Base-by-base conservation (phyloP, 768 basidiomycete genomes). In the Porpolomopsis calyptriformis region DNA sequence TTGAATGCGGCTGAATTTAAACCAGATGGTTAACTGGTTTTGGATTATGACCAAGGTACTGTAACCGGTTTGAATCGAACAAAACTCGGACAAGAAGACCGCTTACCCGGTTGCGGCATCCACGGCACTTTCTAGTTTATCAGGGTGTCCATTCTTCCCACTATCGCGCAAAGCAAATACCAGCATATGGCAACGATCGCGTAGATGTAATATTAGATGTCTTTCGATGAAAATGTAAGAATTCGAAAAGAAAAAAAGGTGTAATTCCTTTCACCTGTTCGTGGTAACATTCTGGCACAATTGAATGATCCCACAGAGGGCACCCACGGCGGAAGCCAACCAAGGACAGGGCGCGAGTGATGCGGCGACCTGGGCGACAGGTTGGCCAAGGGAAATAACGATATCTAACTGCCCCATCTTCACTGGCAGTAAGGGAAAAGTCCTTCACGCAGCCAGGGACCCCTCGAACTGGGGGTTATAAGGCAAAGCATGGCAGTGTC, bases 301-400 rank as follows among this genome's bases (percentile, higher is more conserved):
- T 41, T 67, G 46, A 18, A 77, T 57, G 34, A 80, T 71, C 25
- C 55, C 60, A 35, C 64, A 66, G 11, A 74, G 52, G 1, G 68
- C 46, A 14, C 68, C 71, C 22, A 71, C 62, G 10, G 66, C 64
- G 10, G 69, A 65, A 6, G 57, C 60, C 11, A 77, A 60, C 40
- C 65, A 74, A 24, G 77, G 77, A 5, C 77, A 59, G 8, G 74
- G 71, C 19, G 66, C 57, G 41, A 74, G 67, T 43, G 71, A 58
- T 18, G 75, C 72, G 14, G 72, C 60, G 2, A 71, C 60, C 53
- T 76, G 71, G 5, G 71, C 70, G 9, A 59, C 57, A 3, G 64
- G 66, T 45, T 63, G 65, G 29, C 68, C 68, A 24, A 45, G 19
- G 26, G 44, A 10, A 11, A 40, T 8, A n/a, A 22, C 38, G 26